A percentile compares a stretch with the other conserved stretches of the same genome.
These are phyloP conservation scores for Melampsora larici-populina DNA, from an alignment of 1,284 basidiomycete species.

Conservation along the genomic window DNA sequence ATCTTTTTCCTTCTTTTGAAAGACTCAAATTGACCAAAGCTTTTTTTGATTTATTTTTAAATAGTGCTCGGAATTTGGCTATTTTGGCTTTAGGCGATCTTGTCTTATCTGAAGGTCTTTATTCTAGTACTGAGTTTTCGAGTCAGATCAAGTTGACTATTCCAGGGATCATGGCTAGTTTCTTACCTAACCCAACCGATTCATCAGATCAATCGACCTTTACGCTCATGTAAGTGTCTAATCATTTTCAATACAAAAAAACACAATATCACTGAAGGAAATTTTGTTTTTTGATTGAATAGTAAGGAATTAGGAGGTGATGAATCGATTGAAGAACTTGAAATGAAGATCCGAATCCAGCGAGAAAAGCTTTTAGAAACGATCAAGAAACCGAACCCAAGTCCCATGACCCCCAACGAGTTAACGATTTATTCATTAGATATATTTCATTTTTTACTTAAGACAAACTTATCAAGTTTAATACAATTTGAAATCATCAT, in stretches of 20 bases:
- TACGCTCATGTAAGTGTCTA: slow-evolving; percentile 21
- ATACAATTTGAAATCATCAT: slow-evolving; percentile 16
- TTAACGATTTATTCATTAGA: slow-evolving; percentile 18
- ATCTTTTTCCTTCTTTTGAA: too few relatives aligned
- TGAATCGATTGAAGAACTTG: background rate
- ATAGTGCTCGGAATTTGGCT: slow-evolving; percentile 16
- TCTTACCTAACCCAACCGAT: background rate
- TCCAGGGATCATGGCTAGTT: slow-evolving; percentile 18
- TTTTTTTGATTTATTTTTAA: background rate
- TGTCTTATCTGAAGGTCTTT: slow-evolving; percentile 7
- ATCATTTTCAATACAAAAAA: too few relatives aligned
- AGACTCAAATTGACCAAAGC: background rate
- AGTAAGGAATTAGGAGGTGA: background rate
- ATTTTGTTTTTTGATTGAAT: background rate
- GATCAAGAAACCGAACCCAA: background rate
- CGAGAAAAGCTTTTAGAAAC: background rate
- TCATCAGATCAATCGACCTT: background rate
- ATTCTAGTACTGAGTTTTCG: slow-evolving; percentile 8
- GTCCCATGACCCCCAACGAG: background rate
- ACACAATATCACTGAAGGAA: too few relatives aligned
- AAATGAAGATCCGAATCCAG: background rate
- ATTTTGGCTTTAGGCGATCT: slow-evolving; percentile 19
- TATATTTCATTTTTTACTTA: slow-evolving; percentile 16
- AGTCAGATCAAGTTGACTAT: slow-evolving; percentile 23
- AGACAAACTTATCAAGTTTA: slow-evolving; percentile 3